Conservation (phyloP, 163 green algal species). For the Chlamydomonas reinhardtii region DNA sequence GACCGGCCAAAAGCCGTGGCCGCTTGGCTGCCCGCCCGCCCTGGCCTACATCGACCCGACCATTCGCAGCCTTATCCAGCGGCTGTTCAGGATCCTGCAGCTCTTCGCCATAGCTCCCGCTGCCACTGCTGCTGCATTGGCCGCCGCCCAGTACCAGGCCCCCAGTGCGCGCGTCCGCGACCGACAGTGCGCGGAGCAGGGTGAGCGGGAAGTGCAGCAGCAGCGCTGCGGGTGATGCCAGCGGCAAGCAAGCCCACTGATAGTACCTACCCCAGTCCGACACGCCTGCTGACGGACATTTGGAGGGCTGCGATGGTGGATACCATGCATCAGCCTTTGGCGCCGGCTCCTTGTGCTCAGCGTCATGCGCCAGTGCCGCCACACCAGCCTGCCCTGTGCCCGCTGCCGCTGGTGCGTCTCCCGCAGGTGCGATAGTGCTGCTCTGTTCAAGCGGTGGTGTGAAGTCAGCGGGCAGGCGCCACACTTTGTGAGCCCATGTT, state of each 20-base stretch:
- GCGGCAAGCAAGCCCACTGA: conserved; percentile 3
- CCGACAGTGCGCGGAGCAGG: conserved; percentile 49
- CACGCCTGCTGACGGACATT: too few relatives aligned
- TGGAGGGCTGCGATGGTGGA: too few relatives aligned
- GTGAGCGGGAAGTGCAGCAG: conserved; percentile 57
- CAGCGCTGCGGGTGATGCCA: conserved; percentile 52
- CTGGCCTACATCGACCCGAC: too few relatives aligned
- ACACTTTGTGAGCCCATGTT: background rate
- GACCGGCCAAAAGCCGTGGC: too few relatives aligned
- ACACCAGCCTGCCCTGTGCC: background rate
- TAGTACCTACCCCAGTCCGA: conserved; percentile 50
- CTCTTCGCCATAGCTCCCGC: background rate
- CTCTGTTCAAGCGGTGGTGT: background rate
- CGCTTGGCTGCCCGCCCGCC: too few relatives aligned
- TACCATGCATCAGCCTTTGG: too few relatives aligned
- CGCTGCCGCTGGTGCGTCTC: background rate
- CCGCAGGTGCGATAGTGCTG: background rate
- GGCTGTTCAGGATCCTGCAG: background rate
- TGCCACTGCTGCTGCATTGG: background rate
- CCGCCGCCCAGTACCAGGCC: too few relatives aligned
- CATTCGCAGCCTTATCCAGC: too few relatives aligned
- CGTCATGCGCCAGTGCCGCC: too few relatives aligned
- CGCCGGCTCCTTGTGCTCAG: too few relatives aligned
- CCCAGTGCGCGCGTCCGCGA: conserved; percentile 12
- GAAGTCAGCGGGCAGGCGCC: conserved; percentile 21